Base-by-base conservation (phyloP, 164 flowering plant species). In the Santalum album region DNA sequence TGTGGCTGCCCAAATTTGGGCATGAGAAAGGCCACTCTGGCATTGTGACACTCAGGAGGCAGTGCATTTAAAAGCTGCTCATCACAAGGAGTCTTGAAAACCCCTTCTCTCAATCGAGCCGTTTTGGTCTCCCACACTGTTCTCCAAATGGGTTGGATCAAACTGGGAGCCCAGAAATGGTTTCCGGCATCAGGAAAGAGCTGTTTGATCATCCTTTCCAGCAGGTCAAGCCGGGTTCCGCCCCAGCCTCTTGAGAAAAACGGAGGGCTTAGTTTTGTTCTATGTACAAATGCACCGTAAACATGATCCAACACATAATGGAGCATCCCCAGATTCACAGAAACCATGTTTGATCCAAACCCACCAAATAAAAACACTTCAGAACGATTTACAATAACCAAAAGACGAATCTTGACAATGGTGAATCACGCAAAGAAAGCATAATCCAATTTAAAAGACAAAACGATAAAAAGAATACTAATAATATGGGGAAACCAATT, bases 171-270 rank as follows among this genome's bases (percentile, higher is more conserved):
- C 95, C 82, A 84, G 47, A 67, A 77, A 60, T 80, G 84, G 20
- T 75, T 78, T 32, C 65, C 85, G 15, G 71, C 57, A 19, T 79
- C 79, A 6, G 96, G 99, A 60, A 89, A 89, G 26, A 85, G 65
- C 62, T 87, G 86, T 59, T 77, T 79, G 57, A 85, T 82, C 83
- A 89, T 63, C 53, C 56, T 78, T 72, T 89, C 99, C 12, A 92
- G 58, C 49, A 82, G 64, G 44, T 83, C 92, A 55, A 92, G 88
- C 80, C 83, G 82, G 36, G 65, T 46, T 1, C 98, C 96, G 23
- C 97, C 99, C 99, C 96, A 92, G 39, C 99, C 99, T 58, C 83
- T 70, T 0, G 99, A 92, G 56, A 92, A 92, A 60, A 92, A 92
- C 7, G 78, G 97, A 12, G 97, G 72, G 65, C 82, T 83, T 32